Evolutionary conservation across 225 moss, liverwort and hornwort genomes (phyloP), one percentile per base, ranked within the genome.

Genomic region (Pseudisothecium myosuroides): DNA sequence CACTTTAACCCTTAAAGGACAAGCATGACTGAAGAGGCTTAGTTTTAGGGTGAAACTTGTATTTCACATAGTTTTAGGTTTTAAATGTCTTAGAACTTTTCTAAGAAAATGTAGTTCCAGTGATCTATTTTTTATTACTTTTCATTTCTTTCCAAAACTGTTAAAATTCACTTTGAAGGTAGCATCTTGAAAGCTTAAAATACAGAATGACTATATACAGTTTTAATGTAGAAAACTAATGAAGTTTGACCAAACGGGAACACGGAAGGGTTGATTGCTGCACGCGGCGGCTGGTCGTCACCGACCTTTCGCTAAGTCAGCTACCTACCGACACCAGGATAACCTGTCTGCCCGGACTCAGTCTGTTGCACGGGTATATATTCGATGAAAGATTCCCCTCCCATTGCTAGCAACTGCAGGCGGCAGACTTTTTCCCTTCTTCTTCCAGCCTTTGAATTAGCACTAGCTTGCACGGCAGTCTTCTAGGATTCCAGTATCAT

Each of bases 11-110:
- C 7, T 61, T 6, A 28, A 29, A 62, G 3, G 14, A 61, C 61
- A 65, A 34, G 10, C 3, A 36, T 5, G 3, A 3, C 3, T 0
- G 1, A n/a, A 17, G 10, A 9, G 36, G 34, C 7, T 13, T 39
- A 39, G 2, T 39, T 39, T 39, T 22, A 39, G 6, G 14, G 9
- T 9, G 5, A 41, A 26, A 71, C 7, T 2, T 41, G 3, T 41
- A 71, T 24, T 41, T 41, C 9, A 41, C 3, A 15, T 9, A 26
- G 23, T 41, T 26, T 1, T 26, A 26, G 9, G 15, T 41, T 24
- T 41, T 41, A 39, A 14, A 69, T 26, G 43, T 43, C 5, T 43
- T 5, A 0, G 0, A 72, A 26, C 15, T 72, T 26, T 3, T 14
- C 39, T 39, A 23, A 23, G 5, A 23, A 68, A n/a, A n/a, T 22